Percentiles rank a stretch among this genome's conserved stretches.
phyloP scores from a whole-genome alignment of 163 green algal species.

The Prototheca stagnorum region DNA sequence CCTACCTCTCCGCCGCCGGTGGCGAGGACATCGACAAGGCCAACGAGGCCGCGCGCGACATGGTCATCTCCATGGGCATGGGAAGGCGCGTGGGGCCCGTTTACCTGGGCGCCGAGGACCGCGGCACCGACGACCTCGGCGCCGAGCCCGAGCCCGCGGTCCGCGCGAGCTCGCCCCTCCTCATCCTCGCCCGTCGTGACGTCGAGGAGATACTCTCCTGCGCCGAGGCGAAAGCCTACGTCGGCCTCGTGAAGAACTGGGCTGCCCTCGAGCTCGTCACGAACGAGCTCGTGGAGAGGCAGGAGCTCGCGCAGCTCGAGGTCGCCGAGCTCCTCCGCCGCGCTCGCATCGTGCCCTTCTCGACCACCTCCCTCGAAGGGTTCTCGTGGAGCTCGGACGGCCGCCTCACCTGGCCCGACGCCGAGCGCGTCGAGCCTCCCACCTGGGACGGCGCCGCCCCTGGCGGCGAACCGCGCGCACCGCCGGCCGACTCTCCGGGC shows the following conservation, averaged over 20 bases:
- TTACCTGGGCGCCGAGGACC: slow-evolving; percentile 34
- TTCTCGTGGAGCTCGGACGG: too few species aligned
- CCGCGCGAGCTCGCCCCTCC: slow-evolving; percentile 32
- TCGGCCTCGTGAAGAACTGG: slow-evolving; percentile 73
- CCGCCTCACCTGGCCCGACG: too few species aligned
- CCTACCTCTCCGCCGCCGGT: slow-evolving; percentile 41
- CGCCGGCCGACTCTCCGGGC: too few species aligned
- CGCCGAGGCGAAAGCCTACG: slow-evolving; percentile 76
- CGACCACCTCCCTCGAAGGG: neutral
- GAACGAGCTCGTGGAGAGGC: slow-evolving; percentile 32
- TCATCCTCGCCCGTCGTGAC: slow-evolving; percentile 42
- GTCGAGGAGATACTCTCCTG: slow-evolving; percentile 52
- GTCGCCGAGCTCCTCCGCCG: slow-evolving; percentile 18
- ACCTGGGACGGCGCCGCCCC: too few species aligned
- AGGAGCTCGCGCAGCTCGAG: slow-evolving; percentile 23
- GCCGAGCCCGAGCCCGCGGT: slow-evolving; percentile 6
- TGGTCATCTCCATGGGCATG: slow-evolving; percentile 54
- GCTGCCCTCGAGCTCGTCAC: slow-evolving; percentile 41
- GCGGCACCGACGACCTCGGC: slow-evolving; percentile 6
- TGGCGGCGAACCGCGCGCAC: too few species aligned
- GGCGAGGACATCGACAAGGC: slow-evolving; percentile 47
- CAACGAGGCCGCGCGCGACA: slow-evolving; percentile 71
- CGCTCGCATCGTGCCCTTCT: neutral
- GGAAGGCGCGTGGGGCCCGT: slow-evolving; percentile 37
- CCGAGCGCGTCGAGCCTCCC: too few species aligned